Conservation (phyloP, 1,139 yeast genomes). For the Yamadazyma dendronema region DNA sequence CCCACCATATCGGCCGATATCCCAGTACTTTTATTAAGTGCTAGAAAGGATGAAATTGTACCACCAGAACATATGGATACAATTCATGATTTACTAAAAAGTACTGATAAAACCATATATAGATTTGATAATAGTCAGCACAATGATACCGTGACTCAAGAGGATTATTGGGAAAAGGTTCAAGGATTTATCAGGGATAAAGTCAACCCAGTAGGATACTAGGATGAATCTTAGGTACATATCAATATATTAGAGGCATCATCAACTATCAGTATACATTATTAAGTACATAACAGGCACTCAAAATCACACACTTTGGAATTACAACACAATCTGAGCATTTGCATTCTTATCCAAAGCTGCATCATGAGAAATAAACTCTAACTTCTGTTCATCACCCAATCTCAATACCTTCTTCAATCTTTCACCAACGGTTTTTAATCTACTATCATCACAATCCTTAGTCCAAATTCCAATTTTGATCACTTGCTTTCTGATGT, state of each 20-base stretch:
- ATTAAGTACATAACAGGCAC: too few species aligned
- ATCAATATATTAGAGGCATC: too few species aligned
- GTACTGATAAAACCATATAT: constrained; percentile 45
- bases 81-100: constrained; percentile 51
- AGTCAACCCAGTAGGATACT: constrained; percentile 41
- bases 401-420: constrained; percentile 79
- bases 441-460: constrained; percentile 65
- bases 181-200: constrained; percentile 50
- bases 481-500: constrained; percentile 78
- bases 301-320: too few species aligned
- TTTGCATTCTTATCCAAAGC: constrained; percentile 45
- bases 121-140: constrained; percentile 64
- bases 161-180: constrained; percentile 71
- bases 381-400: constrained; percentile 66
- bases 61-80: constrained; percentile 82
- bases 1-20: constrained; percentile 48
- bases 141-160: constrained; percentile 76
- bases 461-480: constrained; percentile 94
- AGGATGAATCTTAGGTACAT: too few species aligned
- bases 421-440: constrained; percentile 73
- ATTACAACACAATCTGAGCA: constrained; percentile 40
- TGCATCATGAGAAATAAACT: constrained; percentile 68
- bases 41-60: constrained; percentile 81
- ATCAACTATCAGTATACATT: too few species aligned
- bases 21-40: constrained; percentile 73